These are phyloP conservation scores for Balakata baccata DNA, from an alignment of 345 rosid genomes.

Conservation along the genomic window DNA sequence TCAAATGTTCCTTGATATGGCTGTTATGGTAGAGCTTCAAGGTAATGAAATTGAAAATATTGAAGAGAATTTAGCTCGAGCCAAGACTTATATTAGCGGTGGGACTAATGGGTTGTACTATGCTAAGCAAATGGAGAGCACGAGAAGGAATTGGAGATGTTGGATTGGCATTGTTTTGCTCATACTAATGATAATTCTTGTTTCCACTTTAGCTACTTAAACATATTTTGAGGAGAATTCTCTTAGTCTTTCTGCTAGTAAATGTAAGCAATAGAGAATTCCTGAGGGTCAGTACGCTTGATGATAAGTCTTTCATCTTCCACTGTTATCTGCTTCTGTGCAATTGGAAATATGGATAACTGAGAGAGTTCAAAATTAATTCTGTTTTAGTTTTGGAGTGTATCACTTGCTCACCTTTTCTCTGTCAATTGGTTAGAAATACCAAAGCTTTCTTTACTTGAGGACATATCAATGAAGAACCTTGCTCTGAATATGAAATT, in stretches of 20 bases:
- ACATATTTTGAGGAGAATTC: background rate
- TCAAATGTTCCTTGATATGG: constrained; percentile 34
- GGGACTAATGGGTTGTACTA: constrained; percentile 21
- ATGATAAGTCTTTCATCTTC: background rate
- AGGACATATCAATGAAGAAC: background rate
- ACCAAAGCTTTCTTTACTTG: background rate
- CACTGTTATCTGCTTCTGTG: background rate
- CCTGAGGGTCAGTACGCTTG: too few relatives aligned
- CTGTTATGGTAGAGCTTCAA: constrained; percentile 27
- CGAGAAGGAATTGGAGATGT: constrained; percentile 18
- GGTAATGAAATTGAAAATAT: constrained; percentile 25
- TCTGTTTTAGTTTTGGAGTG: background rate
- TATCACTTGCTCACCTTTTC: background rate
- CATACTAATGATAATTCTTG: constrained; percentile 10
- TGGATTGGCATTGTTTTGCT: constrained; percentile 19
- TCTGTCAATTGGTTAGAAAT: background rate
- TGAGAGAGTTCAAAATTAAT: background rate
- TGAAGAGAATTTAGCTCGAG: constrained; percentile 25
- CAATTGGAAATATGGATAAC: background rate
- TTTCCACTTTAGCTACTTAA: constrained; percentile 17
- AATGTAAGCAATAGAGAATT: background rate
- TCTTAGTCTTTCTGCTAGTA: background rate
- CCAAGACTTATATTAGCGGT: constrained; percentile 18
- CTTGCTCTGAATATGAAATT: too few relatives aligned
- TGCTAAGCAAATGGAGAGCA: constrained; percentile 28